phyloP scores from a whole-genome alignment of 1,284 basidiomycete genomes.

The Fistulinella cinereoalba region DNA sequence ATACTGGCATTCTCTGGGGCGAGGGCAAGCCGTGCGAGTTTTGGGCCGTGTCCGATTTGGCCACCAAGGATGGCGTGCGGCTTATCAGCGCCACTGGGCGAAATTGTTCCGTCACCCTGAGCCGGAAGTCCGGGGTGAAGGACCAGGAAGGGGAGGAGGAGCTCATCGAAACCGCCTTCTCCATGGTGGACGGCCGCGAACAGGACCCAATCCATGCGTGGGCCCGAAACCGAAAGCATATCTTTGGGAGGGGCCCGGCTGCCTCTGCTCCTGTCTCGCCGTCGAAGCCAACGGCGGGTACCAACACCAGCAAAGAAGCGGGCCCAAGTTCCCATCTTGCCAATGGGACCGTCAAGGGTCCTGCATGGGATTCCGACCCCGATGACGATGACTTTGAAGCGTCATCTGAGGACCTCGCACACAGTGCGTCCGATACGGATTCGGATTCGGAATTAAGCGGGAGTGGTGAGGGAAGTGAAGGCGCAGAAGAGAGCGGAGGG shows the following conservation, averaged over 20 bases:
- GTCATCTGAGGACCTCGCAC: constrained; percentile 34
- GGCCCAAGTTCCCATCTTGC: constrained; percentile 11
- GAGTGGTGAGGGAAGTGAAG: constrained; percentile 6
- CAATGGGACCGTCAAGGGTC: constrained; percentile 31
- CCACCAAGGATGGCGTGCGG: constrained; percentile 53
- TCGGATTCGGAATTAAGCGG: constrained; percentile 18
- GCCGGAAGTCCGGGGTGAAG: constrained; percentile 35
- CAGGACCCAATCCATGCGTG: constrained; percentile 62
- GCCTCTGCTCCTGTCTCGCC: background rate
- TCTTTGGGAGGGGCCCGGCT: constrained; percentile 49
- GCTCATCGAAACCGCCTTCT: constrained; percentile 61
- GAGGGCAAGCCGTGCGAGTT: constrained; percentile 72
- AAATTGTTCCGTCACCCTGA: constrained; percentile 60
- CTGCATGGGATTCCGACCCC: constrained; percentile 46
- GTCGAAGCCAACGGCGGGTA: constrained; percentile 6
- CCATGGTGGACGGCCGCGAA: constrained; percentile 68
- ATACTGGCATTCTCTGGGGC: constrained; percentile 66
- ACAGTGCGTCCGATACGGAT: constrained; percentile 10
- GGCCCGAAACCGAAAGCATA: constrained; percentile 52
- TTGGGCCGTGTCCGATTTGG: constrained; percentile 61
- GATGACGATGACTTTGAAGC: constrained; percentile 52
- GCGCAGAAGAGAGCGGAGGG: constrained; percentile 8
- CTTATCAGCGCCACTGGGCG: constrained; percentile 64
- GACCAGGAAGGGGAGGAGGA: constrained; percentile 35
- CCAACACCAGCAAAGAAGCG: constrained; percentile 4